Evolutionary conservation across 1,139 yeast species (phyloP).

Genomic region (Saccharomyces hybrid): DNA sequence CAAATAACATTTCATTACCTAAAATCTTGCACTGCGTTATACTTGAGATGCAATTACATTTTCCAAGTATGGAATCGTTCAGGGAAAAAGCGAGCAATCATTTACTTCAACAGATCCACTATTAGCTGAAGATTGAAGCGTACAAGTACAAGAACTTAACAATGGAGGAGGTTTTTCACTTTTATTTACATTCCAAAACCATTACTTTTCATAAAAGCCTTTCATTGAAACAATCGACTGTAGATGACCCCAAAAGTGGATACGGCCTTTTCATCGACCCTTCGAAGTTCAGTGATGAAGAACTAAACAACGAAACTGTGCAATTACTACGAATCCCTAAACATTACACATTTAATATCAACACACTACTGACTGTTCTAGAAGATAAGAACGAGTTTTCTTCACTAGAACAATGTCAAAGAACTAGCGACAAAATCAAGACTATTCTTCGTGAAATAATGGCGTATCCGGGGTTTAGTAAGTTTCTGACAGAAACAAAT

Average conservation of each 20-base stretch:
- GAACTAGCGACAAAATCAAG: neutral
- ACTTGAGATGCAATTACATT: neutral
- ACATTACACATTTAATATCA: neutral
- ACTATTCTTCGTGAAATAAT: neutral
- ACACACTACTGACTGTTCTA: neutral
- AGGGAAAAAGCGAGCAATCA: neutral
- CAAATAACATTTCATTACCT: neutral
- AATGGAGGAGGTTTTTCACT: neutral
- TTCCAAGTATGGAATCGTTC: neutral
- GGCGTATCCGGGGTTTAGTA: constrained; percentile 6
- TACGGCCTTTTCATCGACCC: neutral
- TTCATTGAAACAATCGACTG: neutral
- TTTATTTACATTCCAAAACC: neutral
- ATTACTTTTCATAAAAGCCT: neutral
- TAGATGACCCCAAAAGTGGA: neutral
- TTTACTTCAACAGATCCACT: neutral
- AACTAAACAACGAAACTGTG: neutral
- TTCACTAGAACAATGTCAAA: neutral
- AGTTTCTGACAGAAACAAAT: constrained; percentile 18
- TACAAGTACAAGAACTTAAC: neutral
- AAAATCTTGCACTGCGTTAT: neutral
- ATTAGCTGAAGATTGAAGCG: neutral
- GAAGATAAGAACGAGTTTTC: neutral
- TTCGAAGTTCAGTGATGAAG: neutral
- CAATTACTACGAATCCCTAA: neutral